Conservation (phyloP, 176 grass and related monocot genomes). For the Juncus inflexus region DNA sequence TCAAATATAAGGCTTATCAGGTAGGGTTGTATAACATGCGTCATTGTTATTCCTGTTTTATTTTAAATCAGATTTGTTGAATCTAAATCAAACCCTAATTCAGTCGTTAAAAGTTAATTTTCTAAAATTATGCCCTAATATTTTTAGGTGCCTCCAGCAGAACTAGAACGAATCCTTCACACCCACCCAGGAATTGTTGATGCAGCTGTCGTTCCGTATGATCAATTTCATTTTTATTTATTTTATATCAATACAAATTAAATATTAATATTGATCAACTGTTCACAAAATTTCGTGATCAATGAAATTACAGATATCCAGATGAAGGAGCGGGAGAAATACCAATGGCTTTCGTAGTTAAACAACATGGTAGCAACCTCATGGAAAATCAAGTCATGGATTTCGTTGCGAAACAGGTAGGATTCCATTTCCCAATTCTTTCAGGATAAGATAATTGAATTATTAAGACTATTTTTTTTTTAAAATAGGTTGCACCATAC, state of each 20-base stretch:
- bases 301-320: slow-evolving; percentile 20
- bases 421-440: background rate
- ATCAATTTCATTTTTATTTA: background rate
- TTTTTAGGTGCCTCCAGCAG: slow-evolving; percentile 33
- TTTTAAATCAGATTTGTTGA: background rate
- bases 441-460: background rate
- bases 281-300: background rate
- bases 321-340: slow-evolving; percentile 30
- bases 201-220: slow-evolving; percentile 31
- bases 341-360: slow-evolving; percentile 31
- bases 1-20: slow-evolving; percentile 28
- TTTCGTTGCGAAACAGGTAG: slow-evolving; percentile 29
- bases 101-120: background rate
- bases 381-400: slow-evolving; percentile 21
- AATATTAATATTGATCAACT: background rate
- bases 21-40: too few relatives aligned
- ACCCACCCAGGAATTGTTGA: slow-evolving; percentile 14
- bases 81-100: background rate
- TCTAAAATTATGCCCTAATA: background rate
- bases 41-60: too few relatives aligned
- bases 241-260: background rate
- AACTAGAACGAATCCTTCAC: slow-evolving; percentile 29
- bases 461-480: background rate
- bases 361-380: slow-evolving; percentile 5
- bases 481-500: slow-evolving; percentile 29